These are phyloP conservation scores for Beta vulgaris DNA, from an alignment of 148 eudicot species.

Conservation along the genomic window DNA sequence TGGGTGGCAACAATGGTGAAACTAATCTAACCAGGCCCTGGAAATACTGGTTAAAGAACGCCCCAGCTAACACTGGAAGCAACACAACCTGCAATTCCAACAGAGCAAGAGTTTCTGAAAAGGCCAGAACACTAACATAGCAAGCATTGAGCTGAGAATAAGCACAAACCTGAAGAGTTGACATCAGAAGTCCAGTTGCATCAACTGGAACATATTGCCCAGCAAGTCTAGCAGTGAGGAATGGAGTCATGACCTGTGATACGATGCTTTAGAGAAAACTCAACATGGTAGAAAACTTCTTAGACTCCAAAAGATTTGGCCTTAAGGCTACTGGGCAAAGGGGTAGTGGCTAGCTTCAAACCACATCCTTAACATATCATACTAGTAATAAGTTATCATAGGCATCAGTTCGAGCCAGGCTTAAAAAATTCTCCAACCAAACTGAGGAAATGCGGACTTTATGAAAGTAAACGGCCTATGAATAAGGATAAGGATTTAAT, in stretches of 20 bases:
- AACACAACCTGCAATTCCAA: constrained; percentile 57
- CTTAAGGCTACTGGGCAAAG: not conserved
- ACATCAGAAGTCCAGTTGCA: constrained; percentile 62
- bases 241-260: constrained; percentile 74
- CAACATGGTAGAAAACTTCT: not conserved
- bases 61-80: constrained; percentile 81
- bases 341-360: constrained; percentile 1
- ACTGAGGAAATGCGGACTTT: not conserved
- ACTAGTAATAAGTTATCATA: not conserved
- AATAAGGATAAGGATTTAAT: not conserved
- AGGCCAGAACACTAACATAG: not conserved
- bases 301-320: not conserved
- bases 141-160: not conserved
- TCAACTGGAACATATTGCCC: constrained; percentile 84
- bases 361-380: not conserved
- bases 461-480: not conserved
- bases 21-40: constrained; percentile 56
- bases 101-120: not conserved
- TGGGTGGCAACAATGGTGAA: constrained; percentile 75
- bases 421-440: constrained; percentile 1
- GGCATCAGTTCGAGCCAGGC: not conserved
- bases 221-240: constrained; percentile 76
- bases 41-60: constrained; percentile 78
- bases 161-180: constrained; percentile 62
- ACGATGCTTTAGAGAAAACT: constrained; percentile 1